These are phyloP conservation scores for Fusarium pilosicola DNA, from an alignment of 2,329 filamentous ascomycete genomes.

Conservation along the genomic window DNA sequence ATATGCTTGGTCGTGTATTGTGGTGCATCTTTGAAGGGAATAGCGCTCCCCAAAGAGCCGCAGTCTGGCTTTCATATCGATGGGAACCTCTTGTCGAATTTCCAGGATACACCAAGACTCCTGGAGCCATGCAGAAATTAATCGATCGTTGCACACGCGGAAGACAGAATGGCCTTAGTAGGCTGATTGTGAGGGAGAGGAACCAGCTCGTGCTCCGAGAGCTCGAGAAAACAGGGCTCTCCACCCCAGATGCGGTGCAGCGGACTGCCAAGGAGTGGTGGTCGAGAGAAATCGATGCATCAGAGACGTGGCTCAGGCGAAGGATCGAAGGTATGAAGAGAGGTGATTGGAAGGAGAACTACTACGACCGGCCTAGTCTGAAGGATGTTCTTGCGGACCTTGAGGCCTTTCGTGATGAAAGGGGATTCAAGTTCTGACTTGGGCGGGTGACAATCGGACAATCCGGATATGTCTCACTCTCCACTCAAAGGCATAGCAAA, in stretches of 20 bases:
- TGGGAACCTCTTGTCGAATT: slow-evolving; percentile 67
- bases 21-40: slow-evolving; percentile 72
- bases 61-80: slow-evolving; percentile 68
- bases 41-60: slow-evolving; percentile 65
- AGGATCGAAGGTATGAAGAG: slow-evolving; percentile 52
- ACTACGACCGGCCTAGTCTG: slow-evolving; percentile 59
- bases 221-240: slow-evolving; percentile 46
- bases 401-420: slow-evolving; percentile 41
- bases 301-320: slow-evolving; percentile 58
- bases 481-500: slow-evolving; percentile 1
- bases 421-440: slow-evolving; percentile 28
- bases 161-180: slow-evolving; percentile 56
- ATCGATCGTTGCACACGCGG: slow-evolving; percentile 65
- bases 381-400: slow-evolving; percentile 53
- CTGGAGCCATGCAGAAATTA: slow-evolving; percentile 55
- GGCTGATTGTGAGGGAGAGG: slow-evolving; percentile 55
- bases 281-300: slow-evolving; percentile 57
- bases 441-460: neutral
- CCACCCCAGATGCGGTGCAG: slow-evolving; percentile 50
- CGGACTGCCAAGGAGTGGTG: slow-evolving; percentile 59
- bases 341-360: slow-evolving; percentile 62
- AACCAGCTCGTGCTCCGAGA: slow-evolving; percentile 58
- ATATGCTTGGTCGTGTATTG: slow-evolving; percentile 69
- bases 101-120: slow-evolving; percentile 61
- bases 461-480: neutral